phyloP scores from a whole-genome alignment of 192 early-diverging fungal genomes.

The Oehlia diaphana region DNA sequence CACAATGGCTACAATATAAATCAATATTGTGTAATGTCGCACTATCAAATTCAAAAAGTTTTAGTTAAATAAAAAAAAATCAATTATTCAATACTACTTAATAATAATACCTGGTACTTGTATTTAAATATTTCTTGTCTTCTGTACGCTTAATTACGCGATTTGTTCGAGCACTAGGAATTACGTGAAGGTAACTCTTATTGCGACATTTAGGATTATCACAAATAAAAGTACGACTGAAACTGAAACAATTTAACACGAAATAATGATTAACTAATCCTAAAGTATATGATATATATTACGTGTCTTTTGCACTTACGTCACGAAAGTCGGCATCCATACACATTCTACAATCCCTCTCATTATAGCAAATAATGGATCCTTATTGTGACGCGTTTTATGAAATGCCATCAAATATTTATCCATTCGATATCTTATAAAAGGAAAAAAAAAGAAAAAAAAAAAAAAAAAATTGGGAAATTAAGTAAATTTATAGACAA shows the following conservation, averaged over 20 bases:
- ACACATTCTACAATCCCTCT: constrained; percentile 4
- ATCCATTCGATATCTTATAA: not conserved
- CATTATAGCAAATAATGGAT: not conserved
- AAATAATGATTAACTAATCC: not conserved
- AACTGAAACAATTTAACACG: constrained; percentile 21
- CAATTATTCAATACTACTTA: not conserved
- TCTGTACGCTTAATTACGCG: constrained; percentile 38
- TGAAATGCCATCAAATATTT: not conserved
- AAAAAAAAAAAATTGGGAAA: not conserved
- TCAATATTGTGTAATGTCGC: constrained; percentile 33
- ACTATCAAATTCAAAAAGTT: constrained; percentile 10
- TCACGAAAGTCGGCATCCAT: not conserved
- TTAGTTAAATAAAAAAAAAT: not conserved
- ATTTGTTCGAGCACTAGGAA: constrained; percentile 19
- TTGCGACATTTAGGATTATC: constrained; percentile 36
- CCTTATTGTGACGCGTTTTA: not conserved
- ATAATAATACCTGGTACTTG: constrained; percentile 31
- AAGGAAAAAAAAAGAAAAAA: too few species aligned
- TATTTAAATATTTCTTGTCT: constrained; percentile 39
- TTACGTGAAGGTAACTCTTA: constrained; percentile 37
- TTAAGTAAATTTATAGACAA: not conserved
- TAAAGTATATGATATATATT: not conserved
- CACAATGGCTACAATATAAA: constrained; percentile 35
- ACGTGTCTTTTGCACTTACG: not conserved
- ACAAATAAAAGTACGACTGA: constrained; percentile 37